These are phyloP conservation scores for Microascus cirrosus DNA, from an alignment of 2,329 filamentous ascomycete genomes.

Conservation along the genomic window DNA sequence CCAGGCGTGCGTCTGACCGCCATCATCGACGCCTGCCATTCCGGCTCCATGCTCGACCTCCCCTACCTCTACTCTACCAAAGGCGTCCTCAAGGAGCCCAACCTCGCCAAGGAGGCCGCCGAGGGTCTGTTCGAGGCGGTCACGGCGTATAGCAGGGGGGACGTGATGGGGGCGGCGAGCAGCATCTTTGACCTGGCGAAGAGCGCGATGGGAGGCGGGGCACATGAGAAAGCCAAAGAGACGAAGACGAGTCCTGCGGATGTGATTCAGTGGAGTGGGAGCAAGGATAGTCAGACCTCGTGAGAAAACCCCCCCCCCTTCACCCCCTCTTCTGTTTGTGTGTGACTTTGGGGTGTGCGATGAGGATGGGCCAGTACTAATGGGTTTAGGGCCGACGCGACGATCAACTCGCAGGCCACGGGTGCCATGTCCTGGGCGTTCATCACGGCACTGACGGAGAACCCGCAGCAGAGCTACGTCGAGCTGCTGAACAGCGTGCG, in stretches of 20 bases:
- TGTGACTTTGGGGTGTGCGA: too few species aligned
- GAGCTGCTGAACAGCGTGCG: conserved; percentile 83
- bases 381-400: conserved; percentile 61
- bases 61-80: conserved; percentile 55
- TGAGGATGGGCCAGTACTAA: conserved; percentile 10
- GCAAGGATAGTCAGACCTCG: conserved; percentile 82
- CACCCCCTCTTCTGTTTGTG: neutral
- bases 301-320: conserved; percentile 5
- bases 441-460: conserved; percentile 73
- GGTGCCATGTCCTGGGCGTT: conserved; percentile 94
- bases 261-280: conserved; percentile 87
- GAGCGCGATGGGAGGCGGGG: conserved; percentile 57
- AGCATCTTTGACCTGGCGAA: conserved; percentile 70
- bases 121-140: conserved; percentile 57
- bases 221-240: conserved; percentile 60
- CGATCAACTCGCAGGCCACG: conserved; percentile 71
- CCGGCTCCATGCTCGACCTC: conserved; percentile 44
- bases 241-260: conserved; percentile 85
- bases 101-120: conserved; percentile 60
- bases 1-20: conserved; percentile 54
- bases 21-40: conserved; percentile 47
- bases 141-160: conserved; percentile 65
- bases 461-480: conserved; percentile 84
- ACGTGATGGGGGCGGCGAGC: conserved; percentile 65
- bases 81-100: conserved; percentile 62